phyloP scores from a whole-genome alignment of 192 early-diverging fungal genomes.

The Coemansia sp. region DNA sequence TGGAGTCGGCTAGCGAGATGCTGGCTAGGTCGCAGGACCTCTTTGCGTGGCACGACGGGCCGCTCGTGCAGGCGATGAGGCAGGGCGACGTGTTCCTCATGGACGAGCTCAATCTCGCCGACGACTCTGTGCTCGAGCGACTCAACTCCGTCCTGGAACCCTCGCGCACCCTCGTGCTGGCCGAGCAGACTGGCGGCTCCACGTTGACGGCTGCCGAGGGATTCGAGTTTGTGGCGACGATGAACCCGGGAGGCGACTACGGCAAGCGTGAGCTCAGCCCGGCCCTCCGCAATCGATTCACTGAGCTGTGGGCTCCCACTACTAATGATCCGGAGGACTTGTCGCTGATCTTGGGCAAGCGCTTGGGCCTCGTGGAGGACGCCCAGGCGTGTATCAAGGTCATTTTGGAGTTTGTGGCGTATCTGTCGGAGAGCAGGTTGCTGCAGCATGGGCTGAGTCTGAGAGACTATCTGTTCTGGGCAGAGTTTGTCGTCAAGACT shows the following conservation, averaged over 20 bases:
- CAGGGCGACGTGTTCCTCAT: slow-evolving; percentile 86
- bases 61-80: slow-evolving; percentile 87
- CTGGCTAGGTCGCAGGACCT: slow-evolving; percentile 54
- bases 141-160: slow-evolving; percentile 95
- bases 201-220: slow-evolving; percentile 63
- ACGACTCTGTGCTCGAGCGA: slow-evolving; percentile 96
- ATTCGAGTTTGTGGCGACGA: slow-evolving; percentile 95
- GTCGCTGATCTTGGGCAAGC: slow-evolving; percentile 59
- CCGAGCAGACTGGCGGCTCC: slow-evolving; percentile 76
- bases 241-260: slow-evolving; percentile 99
- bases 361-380: slow-evolving; percentile 40
- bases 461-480: slow-evolving; percentile 94
- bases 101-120: slow-evolving; percentile 98
- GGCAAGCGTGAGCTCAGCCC: slow-evolving; percentile 98
- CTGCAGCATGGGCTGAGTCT: slow-evolving; percentile 63
- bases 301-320: slow-evolving; percentile 95
- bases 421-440: slow-evolving; percentile 52
- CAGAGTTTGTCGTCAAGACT: slow-evolving; percentile 70
- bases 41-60: slow-evolving; percentile 98
- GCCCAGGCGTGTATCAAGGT: slow-evolving; percentile 51
- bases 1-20: slow-evolving; percentile 21
- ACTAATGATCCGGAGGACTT: slow-evolving; percentile 78
- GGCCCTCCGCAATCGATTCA: slow-evolving; percentile 96
- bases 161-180: slow-evolving; percentile 75
- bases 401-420: slow-evolving; percentile 83